Percentiles rank a stretch among this genome's conserved stretches.
phyloP scores from a whole-genome alignment of 1,284 basidiomycete genomes.

The Malassezia equina region DNA sequence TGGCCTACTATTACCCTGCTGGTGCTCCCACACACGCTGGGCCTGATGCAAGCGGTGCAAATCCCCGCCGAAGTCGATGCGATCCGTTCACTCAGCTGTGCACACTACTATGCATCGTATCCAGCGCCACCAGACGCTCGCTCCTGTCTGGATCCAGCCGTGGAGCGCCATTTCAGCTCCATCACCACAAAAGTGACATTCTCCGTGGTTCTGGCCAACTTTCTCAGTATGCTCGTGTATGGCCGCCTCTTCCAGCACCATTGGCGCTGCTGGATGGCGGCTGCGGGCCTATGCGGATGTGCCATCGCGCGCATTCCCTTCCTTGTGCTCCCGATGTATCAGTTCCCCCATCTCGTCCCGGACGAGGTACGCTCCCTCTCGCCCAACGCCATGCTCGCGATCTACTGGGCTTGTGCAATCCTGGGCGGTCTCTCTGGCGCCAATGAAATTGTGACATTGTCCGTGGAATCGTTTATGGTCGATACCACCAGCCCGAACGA shows the following conservation, averaged over 20 bases:
- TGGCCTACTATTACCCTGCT: constrained; percentile 13
- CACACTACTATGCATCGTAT: constrained; percentile 11
- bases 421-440: constrained; percentile 12
- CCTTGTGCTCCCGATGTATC: constrained; percentile 14
- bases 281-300: constrained; percentile 4
- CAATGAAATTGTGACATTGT: constrained; percentile 10
- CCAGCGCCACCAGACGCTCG: background rate
- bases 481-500: constrained; percentile 8
- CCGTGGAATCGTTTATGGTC: constrained; percentile 7
- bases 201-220: constrained; percentile 14
- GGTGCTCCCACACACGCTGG: constrained; percentile 5
- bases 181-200: constrained; percentile 4
- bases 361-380: background rate
- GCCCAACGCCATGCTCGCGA: constrained; percentile 5
- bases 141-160: constrained; percentile 10
- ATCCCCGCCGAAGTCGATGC: constrained; percentile 16
- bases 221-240: constrained; percentile 15
- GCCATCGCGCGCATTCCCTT: constrained; percentile 11
- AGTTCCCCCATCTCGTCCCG: constrained; percentile 9
- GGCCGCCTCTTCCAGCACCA: constrained; percentile 3
- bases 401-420: constrained; percentile 14
- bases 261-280: constrained; percentile 1
- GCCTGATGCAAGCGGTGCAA: constrained; percentile 10
- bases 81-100: constrained; percentile 15
- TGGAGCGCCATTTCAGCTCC: constrained; percentile 13